Base-by-base conservation (phyloP, 352 stramenopile genomes). In the Phytophthora cryptogea region DNA sequence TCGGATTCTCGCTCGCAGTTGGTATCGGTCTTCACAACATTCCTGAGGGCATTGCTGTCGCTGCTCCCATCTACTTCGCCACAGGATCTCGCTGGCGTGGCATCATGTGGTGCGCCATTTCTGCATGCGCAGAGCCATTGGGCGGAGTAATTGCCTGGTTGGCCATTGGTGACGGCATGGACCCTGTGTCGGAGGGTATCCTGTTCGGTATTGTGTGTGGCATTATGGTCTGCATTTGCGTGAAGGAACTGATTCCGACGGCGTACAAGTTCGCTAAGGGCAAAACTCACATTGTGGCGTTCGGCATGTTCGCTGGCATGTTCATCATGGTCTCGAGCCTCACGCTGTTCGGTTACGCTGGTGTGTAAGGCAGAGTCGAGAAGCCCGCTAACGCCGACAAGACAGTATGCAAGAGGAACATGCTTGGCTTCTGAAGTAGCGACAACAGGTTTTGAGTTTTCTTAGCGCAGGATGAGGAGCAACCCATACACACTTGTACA, bases 11-110 rank as follows among this genome's bases (percentile, higher is more conserved):
- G 13, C 76, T 99, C 5, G 95, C 96, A 1, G 74, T 99, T 33
- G 95, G 90, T 20, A 98, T 99, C 56, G 94, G 86, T 5, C 88
- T 99, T 23, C 96, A 99, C 76, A 99, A 99, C 66, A 97, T 99
- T 54, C 93, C 96, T 1, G 96, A 99, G 59, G 96, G 96, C 2
- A 80, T 98, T 33, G 97, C 92, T 49, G 92, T 98, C 14, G 89
- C 94, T 16, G 81, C 98, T 8, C 95, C 96, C 3, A 96, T 99
- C 33, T 99, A 98, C 71, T 98, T 98, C 61, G 92, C 94, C 6
- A 98, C 96, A n/a, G 94, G 93, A 5, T 96, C 88, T 46, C 83
- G 92, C 8, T 90, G 82, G 67, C 96, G 95, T 35, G 95, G 91
- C 1, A 98, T 99, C 64, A 75, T 93, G 47, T 98, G 91, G 88